Conservation (phyloP, 2,329 filamentous ascomycete genomes). For the Cladosporium phlei region DNA sequence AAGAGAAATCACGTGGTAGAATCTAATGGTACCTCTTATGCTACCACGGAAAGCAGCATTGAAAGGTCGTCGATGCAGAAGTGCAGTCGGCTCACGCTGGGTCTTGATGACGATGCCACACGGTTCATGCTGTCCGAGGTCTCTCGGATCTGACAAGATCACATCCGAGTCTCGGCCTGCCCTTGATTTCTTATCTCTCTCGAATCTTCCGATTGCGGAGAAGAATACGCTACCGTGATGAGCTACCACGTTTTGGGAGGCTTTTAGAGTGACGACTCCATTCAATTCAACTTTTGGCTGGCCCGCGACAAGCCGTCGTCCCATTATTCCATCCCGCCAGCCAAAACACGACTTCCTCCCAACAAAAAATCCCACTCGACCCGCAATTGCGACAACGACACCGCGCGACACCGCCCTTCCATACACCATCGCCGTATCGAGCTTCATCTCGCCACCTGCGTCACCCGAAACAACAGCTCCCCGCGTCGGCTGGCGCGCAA, state of each 20-base stretch:
- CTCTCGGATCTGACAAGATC: background rate
- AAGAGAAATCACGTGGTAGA: too few relatives aligned
- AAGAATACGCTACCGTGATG: conserved; percentile 2
- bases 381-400: background rate
- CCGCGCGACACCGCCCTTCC: too few relatives aligned
- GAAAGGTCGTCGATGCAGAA: too few relatives aligned
- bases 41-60: too few relatives aligned
- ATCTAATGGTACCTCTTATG: too few relatives aligned
- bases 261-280: background rate
- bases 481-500: conserved; percentile 18
- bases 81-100: too few relatives aligned
- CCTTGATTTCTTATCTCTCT: background rate
- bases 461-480: conserved; percentile 9
- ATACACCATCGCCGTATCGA: background rate
- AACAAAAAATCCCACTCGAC: too few relatives aligned
- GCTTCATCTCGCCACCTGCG: background rate
- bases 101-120: too few relatives aligned
- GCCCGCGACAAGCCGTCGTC: background rate
- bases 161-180: background rate
- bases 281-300: background rate
- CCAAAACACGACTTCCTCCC: too few relatives aligned
- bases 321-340: background rate
- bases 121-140: background rate
- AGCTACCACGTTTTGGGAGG: background rate
- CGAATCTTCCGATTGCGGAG: conserved; percentile 9